Evolutionary conservation across 164 flowering plant species (phyloP).

Genomic region (Aristolochia fimbriata): DNA sequence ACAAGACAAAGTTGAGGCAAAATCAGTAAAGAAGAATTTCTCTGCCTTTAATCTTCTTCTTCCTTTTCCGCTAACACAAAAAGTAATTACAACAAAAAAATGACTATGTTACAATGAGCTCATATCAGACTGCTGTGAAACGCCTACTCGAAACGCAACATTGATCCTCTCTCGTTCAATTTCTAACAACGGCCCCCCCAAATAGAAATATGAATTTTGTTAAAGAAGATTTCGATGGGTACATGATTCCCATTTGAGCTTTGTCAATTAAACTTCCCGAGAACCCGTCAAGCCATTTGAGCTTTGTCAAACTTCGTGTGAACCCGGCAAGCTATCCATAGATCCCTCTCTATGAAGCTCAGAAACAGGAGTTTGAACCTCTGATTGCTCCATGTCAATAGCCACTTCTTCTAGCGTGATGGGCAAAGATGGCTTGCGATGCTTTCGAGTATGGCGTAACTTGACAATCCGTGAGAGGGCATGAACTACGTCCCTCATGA

Average conservation of each 20-base stretch:
- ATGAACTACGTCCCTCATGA: slow-evolving; percentile 83
- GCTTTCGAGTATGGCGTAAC: slow-evolving; percentile 36
- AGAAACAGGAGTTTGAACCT: slow-evolving; percentile 20
- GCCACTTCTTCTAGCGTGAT: slow-evolving; percentile 31
- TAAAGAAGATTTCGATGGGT: too few relatives aligned
- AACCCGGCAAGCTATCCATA: slow-evolving; percentile 39
- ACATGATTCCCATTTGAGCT: background rate
- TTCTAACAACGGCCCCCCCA: too few relatives aligned
- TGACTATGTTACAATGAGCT: too few relatives aligned
- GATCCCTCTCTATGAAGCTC: slow-evolving; percentile 51
- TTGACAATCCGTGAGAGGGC: slow-evolving; percentile 53
- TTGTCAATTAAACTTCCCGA: slow-evolving; percentile 27
- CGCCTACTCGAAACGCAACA: too few relatives aligned
- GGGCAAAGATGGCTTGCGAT: slow-evolving; percentile 30
- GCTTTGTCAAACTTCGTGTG: slow-evolving; percentile 25
- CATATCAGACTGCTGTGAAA: too few relatives aligned
- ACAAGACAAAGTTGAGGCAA: too few relatives aligned
- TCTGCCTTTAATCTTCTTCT: too few relatives aligned
- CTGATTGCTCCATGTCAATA: slow-evolving; percentile 42
- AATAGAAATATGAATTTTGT: too few relatives aligned
- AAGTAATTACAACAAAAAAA: too few relatives aligned
- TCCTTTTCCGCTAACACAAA: too few relatives aligned
- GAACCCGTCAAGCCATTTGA: slow-evolving; percentile 33
- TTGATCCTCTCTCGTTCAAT: too few relatives aligned
- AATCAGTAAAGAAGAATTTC: too few relatives aligned